Evolutionary conservation across 768 basidiomycete species (phyloP), one percentile per base, ranked within the genome.

Genomic region (Lactarius sanguifluus): DNA sequence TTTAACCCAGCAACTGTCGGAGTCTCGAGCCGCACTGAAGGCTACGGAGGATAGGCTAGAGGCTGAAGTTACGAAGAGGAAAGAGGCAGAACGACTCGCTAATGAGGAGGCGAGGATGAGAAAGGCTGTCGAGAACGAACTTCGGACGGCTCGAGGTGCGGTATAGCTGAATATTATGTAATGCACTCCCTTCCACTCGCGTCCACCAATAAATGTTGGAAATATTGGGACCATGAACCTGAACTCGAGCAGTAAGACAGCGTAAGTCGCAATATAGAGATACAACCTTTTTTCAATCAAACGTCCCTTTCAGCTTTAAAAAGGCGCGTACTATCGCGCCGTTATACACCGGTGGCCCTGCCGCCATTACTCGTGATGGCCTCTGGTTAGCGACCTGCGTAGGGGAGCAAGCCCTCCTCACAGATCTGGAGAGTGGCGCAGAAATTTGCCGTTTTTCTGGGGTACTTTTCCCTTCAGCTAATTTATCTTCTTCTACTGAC

Each of bases 271-370:
- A 23, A 50, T 23, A 41, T 18, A 41, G 41, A 6, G 16, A 41
- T n/a, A 2, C 30, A 8, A 30, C 25, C 41, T 36, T 16, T 60
- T 32, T 56, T 47, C 30, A 30, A 30, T 64, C 30, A 41, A 32
- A 32, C 18, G 16, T 60, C 12, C 23, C n/a, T 28, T 61, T n/a
- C 64, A 94, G 92, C 36, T 94, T 91, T 77, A 90, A 89, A 77
- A 92, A 91, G 76, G 80, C 77, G 23, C 83, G 88, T 61, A 81
- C 84, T 15, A 87, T 94, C 61, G 84, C 82, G 43, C 94, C 96
- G 3, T 78, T 96, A 54, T 92, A 97, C 74, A 98, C 96, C 1
- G 86, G 86, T 47, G 97, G 97, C 36, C 91, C 94, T 18, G 86
- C 95, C 32, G 86, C 91, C 13, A 80, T 92, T 57, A 88, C 92